A percentile compares a stretch with the other conserved stretches of the same genome.
Evolutionary conservation across 331 rosid genomes (phyloP).

Genomic region (Ulmus americana): DNA sequence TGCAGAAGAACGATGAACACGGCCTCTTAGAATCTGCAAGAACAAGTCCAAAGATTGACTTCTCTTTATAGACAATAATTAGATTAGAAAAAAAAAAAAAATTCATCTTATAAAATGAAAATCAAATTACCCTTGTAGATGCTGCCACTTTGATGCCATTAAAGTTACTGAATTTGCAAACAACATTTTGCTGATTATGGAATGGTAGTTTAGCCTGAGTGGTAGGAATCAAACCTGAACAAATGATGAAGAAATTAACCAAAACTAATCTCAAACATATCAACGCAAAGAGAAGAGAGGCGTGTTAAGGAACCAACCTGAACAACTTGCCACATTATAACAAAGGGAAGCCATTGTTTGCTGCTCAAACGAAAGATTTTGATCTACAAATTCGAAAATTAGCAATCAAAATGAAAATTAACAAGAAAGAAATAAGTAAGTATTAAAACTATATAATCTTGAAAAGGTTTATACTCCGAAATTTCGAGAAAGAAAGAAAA

Average conservation of each 20-base stretch:
- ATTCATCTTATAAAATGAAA: not conserved
- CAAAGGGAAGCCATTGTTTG: slow-evolving; percentile 37
- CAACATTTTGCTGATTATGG: slow-evolving; percentile 11
- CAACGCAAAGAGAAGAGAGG: not conserved
- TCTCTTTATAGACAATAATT: not conserved
- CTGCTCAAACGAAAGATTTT: no score
- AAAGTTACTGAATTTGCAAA: slow-evolving; percentile 21
- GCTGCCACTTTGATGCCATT: slow-evolving; percentile 19
- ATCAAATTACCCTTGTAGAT: slow-evolving; percentile 31
- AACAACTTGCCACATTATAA: slow-evolving; percentile 25
- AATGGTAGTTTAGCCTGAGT: slow-evolving; percentile 30
- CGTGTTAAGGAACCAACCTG: slow-evolving; percentile 30
- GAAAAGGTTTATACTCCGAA: not conserved
- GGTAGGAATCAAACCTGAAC: slow-evolving; percentile 31
- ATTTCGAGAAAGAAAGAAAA: not conserved
- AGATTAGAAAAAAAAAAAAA: not conserved
- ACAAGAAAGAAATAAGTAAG: no score
- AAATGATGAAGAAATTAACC: not conserved
- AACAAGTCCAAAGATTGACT: slow-evolving; percentile 17
- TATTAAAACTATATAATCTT: no score
- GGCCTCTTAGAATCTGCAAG: slow-evolving; percentile 32
- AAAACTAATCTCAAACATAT: not conserved
- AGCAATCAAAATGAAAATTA: no score
- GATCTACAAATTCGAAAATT: no score
- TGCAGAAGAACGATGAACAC: slow-evolving; percentile 12